These are phyloP conservation scores for Claviceps maximensis DNA, from an alignment of 2,329 filamentous ascomycete genomes.

Conservation along the genomic window DNA sequence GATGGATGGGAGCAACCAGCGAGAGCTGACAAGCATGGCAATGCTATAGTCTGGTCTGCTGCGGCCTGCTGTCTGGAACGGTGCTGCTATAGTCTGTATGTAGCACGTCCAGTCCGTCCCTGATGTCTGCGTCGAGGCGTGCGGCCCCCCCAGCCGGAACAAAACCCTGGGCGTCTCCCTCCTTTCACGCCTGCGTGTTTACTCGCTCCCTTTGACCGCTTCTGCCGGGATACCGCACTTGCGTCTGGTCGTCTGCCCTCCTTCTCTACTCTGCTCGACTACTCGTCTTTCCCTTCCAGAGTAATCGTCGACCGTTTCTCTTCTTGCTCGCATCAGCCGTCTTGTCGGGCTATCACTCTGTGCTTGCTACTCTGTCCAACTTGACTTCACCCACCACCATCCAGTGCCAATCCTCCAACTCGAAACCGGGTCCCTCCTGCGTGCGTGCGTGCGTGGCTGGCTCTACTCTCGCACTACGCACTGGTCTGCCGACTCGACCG, in stretches of 20 bases:
- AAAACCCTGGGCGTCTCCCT: neutral
- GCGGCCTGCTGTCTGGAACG: too few species aligned
- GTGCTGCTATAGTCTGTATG: too few species aligned
- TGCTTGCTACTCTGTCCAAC: neutral
- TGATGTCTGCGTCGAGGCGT: neutral
- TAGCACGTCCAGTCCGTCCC: too few species aligned
- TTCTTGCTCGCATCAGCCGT: neutral
- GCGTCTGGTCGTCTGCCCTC: neutral
- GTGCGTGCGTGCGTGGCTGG: neutral
- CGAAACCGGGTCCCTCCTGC: neutral
- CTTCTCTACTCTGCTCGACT: neutral
- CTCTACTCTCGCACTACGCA: neutral
- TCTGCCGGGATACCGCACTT: neutral
- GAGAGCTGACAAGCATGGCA: neutral
- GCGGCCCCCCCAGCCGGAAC: neutral
- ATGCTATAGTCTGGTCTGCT: too few species aligned
- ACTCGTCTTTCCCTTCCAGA: too few species aligned
- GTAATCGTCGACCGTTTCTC: neutral
- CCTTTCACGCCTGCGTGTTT: neutral
- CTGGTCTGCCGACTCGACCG: neutral
- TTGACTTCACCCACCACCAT: neutral
- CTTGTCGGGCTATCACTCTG: neutral
- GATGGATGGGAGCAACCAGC: too few species aligned
- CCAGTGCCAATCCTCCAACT: neutral
- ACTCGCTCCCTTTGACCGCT: neutral